These are phyloP conservation scores for Ceratocystis cubensis DNA, from an alignment of 2,329 filamentous ascomycete species.

Conservation along the genomic window DNA sequence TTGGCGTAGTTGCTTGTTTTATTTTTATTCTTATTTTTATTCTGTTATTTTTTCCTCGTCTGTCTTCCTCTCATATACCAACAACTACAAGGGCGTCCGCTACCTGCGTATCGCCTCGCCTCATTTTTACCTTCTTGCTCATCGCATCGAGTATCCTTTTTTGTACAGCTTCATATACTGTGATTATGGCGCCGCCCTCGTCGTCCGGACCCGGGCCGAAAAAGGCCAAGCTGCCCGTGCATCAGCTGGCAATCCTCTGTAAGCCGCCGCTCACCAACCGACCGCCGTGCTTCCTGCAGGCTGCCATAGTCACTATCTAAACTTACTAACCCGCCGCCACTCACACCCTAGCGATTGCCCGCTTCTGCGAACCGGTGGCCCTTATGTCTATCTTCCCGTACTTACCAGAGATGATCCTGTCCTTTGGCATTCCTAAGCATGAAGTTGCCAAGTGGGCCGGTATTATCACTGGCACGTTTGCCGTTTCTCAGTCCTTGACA, in stretches of 20 bases:
- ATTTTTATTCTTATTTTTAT: conserved; percentile 1
- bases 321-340: too few species aligned
- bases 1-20: conserved; percentile 1
- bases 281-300: not conserved
- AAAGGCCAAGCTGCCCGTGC: conserved; percentile 18
- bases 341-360: conserved; percentile 49
- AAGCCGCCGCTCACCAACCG: conserved; percentile 14
- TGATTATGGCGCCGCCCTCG: conserved; percentile 7
- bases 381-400: conserved; percentile 60
- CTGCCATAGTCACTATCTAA: not conserved
- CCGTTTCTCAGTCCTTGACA: conserved; percentile 56
- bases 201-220: conserved; percentile 7
- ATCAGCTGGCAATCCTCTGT: conserved; percentile 19
- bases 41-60: not conserved
- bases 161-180: not conserved
- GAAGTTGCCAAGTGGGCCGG: conserved; percentile 73
- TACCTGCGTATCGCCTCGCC: not conserved
- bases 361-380: conserved; percentile 63
- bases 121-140: not conserved
- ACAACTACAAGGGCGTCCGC: too few species aligned
- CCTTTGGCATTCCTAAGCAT: conserved; percentile 57
- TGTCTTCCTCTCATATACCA: not conserved
- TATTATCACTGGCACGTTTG: conserved; percentile 59
- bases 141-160: not conserved
- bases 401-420: conserved; percentile 70